Percentiles rank a stretch among this genome's conserved stretches.
Conservation (phyloP, 139 green algal species). For the Pseudopediastrum boryanum region DNA sequence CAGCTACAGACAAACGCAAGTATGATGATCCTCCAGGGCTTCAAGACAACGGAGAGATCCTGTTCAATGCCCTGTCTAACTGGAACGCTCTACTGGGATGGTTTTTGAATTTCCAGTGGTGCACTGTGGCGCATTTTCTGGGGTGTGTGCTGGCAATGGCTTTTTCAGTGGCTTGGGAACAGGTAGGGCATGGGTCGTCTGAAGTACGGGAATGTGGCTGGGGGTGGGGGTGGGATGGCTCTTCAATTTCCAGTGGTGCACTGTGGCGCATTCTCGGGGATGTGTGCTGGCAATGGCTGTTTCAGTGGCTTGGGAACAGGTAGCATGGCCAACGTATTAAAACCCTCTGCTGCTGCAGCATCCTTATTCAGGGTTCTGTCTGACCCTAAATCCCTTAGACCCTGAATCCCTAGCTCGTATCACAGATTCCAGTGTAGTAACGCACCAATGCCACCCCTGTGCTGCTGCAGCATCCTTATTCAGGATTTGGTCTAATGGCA, state of each 20-base stretch:
- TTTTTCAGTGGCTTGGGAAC: slow-evolving; percentile 69
- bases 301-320: slow-evolving; percentile 69
- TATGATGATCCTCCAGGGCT: slow-evolving; percentile 63
- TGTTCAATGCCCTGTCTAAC: slow-evolving; percentile 22
- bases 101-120: slow-evolving; percentile 41
- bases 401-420: slow-evolving; percentile 75
- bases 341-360: too few relatives aligned
- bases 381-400: slow-evolving; percentile 60
- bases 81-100: slow-evolving; percentile 21
- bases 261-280: slow-evolving; percentile 70
- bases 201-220: too few relatives aligned
- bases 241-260: slow-evolving; percentile 38
- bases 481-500: slow-evolving; percentile 78
- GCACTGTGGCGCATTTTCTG: slow-evolving; percentile 71
- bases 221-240: slow-evolving; percentile 39
- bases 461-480: slow-evolving; percentile 73
- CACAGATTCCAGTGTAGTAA: too few relatives aligned
- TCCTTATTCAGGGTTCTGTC: slow-evolving; percentile 80
- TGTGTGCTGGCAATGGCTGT: slow-evolving; percentile 66
- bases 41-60: slow-evolving; percentile 75
- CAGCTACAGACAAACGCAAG: slow-evolving; percentile 69
- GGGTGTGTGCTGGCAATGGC: slow-evolving; percentile 60
- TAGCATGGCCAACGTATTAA: too few relatives aligned
- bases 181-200: slow-evolving; percentile 51
- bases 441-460: too few relatives aligned